Evolutionary conservation across 495 filamentous ascomycete species (phyloP).

Genomic region (Neurospora sp.): DNA sequence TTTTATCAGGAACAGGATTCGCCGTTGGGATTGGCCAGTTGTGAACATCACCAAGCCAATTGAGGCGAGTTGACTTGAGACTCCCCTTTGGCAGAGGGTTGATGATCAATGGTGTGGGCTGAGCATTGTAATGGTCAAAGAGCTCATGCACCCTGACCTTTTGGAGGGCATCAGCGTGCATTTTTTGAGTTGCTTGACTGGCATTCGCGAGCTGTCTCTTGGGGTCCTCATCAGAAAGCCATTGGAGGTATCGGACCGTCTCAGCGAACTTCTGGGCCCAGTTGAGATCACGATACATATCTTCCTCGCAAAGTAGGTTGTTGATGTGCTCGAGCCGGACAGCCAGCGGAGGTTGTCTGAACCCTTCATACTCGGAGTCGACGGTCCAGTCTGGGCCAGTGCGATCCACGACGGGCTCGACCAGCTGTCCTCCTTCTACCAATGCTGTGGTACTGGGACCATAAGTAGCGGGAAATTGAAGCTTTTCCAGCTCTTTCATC

Average conservation of each 20-base stretch:
- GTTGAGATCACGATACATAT: conserved; percentile 18
- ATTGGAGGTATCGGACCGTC: conserved; percentile 16
- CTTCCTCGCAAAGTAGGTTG: conserved; percentile 24
- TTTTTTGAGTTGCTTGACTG: conserved; percentile 2
- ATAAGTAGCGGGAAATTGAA: neutral
- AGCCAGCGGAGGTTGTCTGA: conserved; percentile 14
- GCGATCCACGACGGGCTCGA: neutral
- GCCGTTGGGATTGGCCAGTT: conserved; percentile 9
- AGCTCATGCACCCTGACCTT: conserved; percentile 16
- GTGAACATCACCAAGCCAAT: conserved; percentile 7
- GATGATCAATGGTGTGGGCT: conserved; percentile 5
- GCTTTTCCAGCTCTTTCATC: neutral
- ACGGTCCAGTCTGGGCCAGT: conserved; percentile 12
- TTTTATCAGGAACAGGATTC: neutral
- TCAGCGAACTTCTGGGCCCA: conserved; percentile 16
- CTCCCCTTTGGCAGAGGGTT: conserved; percentile 1
- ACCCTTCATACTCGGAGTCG: conserved; percentile 12
- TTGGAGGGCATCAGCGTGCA: conserved; percentile 14
- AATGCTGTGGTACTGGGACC: neutral
- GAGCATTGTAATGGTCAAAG: conserved; percentile 18
- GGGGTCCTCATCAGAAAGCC: conserved; percentile 14
- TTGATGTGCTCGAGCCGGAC: conserved; percentile 13
- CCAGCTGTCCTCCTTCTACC: neutral
- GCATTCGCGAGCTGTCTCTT: conserved; percentile 10
- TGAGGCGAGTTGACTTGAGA: conserved; percentile 12